These are phyloP conservation scores for Pittosporum tobira DNA, from an alignment of 129 eudicot species.

Conservation along the genomic window DNA sequence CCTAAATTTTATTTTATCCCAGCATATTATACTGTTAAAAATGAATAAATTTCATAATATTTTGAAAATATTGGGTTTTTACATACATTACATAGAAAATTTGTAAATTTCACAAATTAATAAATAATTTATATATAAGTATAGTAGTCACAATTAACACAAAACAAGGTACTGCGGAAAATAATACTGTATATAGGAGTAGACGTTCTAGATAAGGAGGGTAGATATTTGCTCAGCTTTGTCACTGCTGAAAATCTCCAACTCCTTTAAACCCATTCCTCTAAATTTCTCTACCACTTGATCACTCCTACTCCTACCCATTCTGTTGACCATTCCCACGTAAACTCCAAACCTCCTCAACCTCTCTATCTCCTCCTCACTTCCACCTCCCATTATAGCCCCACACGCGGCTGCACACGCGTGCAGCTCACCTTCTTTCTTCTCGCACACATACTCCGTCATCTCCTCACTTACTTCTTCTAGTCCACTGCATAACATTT, in stretches of 20 bases:
- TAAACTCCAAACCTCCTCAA: slow-evolving; percentile 43
- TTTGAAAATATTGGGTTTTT: too few species aligned
- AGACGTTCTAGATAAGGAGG: too few species aligned
- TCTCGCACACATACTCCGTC: slow-evolving; percentile 19
- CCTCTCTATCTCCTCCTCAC: slow-evolving; percentile 42
- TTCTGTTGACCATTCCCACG: slow-evolving; percentile 25
- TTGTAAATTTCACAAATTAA: too few species aligned
- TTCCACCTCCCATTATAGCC: slow-evolving; percentile 63
- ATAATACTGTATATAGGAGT: too few species aligned
- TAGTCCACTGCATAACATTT: background rate
- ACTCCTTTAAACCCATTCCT: slow-evolving; percentile 35
- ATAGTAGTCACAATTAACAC: too few species aligned
- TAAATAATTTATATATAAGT: too few species aligned
- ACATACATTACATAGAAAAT: too few species aligned
- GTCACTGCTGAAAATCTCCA: slow-evolving; percentile 22
- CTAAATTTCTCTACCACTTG: slow-evolving; percentile 24
- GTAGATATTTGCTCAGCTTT: slow-evolving; percentile 21
- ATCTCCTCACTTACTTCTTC: background rate
- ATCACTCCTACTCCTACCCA: slow-evolving; percentile 6
- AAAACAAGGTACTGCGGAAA: too few species aligned
- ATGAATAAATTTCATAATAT: too few species aligned
- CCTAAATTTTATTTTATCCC: too few species aligned
- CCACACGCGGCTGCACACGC: slow-evolving; percentile 57
- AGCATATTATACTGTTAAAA: too few species aligned
- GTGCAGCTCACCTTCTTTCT: slow-evolving; percentile 50